phyloP scores from a whole-genome alignment of 2,329 filamentous ascomycete species.

The Colletotrichum eleusines region DNA sequence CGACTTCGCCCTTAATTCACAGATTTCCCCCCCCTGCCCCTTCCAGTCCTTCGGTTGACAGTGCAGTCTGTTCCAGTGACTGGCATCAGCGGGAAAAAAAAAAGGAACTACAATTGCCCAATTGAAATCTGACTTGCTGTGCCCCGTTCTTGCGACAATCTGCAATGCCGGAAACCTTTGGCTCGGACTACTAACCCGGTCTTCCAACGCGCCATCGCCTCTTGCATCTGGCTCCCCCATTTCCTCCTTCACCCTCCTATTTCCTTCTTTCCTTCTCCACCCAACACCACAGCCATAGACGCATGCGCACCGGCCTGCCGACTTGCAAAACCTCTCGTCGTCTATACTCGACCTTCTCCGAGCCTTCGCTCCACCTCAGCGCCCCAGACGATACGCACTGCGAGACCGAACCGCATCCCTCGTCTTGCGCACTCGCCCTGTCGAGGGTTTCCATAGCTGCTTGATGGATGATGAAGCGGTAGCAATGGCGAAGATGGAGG shows the following conservation, averaged over 20 bases:
- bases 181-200: constrained; percentile 39
- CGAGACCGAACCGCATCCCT: constrained; percentile 24
- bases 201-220: constrained; percentile 39
- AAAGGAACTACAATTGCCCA: constrained; percentile 11
- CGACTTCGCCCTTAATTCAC: constrained; percentile 27
- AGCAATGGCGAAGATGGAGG: constrained; percentile 57
- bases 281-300: constrained; percentile 29
- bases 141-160: constrained; percentile 23
- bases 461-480: constrained; percentile 58
- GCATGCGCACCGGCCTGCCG: constrained; percentile 32
- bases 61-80: not conserved
- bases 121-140: constrained; percentile 17
- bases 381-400: constrained; percentile 28
- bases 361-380: constrained; percentile 17
- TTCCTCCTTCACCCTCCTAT: constrained; percentile 29
- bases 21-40: not conserved
- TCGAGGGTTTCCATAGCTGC: constrained; percentile 25
- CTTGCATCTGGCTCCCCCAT: constrained; percentile 36
- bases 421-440: constrained; percentile 29
- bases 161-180: constrained; percentile 40
- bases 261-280: constrained; percentile 36
- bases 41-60: not conserved
- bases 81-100: too few relatives aligned
- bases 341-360: constrained; percentile 3
- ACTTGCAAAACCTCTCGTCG: constrained; percentile 17